Conservation (phyloP, 768 basidiomycete genomes). For the Lepiota venenata region DNA sequence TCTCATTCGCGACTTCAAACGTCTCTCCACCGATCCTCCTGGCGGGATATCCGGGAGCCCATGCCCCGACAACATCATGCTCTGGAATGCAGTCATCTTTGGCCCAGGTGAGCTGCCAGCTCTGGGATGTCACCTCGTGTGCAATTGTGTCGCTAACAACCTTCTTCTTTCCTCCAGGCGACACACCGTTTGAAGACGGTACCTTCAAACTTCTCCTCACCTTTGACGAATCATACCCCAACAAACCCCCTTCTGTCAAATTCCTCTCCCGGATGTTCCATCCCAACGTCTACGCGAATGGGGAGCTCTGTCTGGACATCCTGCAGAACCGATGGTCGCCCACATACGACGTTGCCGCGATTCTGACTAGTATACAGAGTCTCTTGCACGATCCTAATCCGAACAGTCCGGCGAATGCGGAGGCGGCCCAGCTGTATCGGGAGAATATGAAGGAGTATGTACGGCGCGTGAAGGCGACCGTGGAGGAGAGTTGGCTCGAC, state of each 20-base stretch:
- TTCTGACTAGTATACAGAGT: slow-evolving; percentile 94
- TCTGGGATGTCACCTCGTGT: not conserved
- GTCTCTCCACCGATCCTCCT: slow-evolving; percentile 91
- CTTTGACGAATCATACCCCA: slow-evolving; percentile 98
- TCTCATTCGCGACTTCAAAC: slow-evolving; percentile 97
- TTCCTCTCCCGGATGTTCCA: slow-evolving; percentile 99
- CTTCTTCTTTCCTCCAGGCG: slow-evolving; percentile 48
- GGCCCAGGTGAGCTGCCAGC: slow-evolving; percentile 73
- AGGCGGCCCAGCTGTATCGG: slow-evolving; percentile 93
- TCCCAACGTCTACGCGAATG: slow-evolving; percentile 98
- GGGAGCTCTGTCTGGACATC: slow-evolving; percentile 97
- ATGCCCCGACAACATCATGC: slow-evolving; percentile 98
- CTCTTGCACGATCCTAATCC: slow-evolving; percentile 97
- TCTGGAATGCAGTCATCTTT: slow-evolving; percentile 99
- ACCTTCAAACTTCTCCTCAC: slow-evolving; percentile 95
- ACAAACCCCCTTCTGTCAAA: slow-evolving; percentile 96
- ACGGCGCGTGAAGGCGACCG: slow-evolving; percentile 85
- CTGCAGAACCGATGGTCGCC: slow-evolving; percentile 99
- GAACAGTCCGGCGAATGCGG: slow-evolving; percentile 96
- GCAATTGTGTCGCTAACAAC: not conserved
- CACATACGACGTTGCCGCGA: slow-evolving; percentile 98
- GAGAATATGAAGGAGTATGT: slow-evolving; percentile 99
- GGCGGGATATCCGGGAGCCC: slow-evolving; percentile 96
- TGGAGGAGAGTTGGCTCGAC: slow-evolving; percentile 95
- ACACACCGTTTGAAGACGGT: slow-evolving; percentile 98